A percentile compares a stretch with the other conserved stretches of the same genome.
phyloP scores from a whole-genome alignment of 345 rosid genomes.

The Corchorus olitorius region DNA sequence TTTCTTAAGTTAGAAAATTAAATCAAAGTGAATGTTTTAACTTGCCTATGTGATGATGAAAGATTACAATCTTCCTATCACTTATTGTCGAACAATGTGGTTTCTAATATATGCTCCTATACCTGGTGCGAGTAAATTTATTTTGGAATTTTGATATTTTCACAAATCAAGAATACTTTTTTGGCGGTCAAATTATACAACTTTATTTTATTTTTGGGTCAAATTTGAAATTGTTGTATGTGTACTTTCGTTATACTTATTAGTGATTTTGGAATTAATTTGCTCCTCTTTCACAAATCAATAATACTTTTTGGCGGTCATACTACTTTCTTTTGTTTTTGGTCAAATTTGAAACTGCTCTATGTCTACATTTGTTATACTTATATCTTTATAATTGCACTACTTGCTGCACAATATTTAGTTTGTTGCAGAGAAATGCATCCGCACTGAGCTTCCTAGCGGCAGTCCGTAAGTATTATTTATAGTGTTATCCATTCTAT shows the following conservation, averaged over 20 bases:
- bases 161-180: too few species aligned
- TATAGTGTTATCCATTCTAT: constrained; percentile 23
- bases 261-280: not conserved
- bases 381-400: constrained; percentile 7
- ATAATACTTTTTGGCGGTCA: not conserved
- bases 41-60: not conserved
- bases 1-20: not conserved
- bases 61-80: not conserved
- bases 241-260: too few species aligned
- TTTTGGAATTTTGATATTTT: too few species aligned
- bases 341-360: not conserved
- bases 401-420: constrained; percentile 41
- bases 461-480: constrained; percentile 61
- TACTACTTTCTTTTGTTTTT: not conserved
- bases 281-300: not conserved
- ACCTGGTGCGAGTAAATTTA: not conserved
- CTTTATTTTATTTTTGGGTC: too few species aligned
- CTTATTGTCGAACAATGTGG: not conserved
- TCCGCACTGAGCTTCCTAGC: constrained; percentile 68
- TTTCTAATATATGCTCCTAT: not conserved
- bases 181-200: too few species aligned
- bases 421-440: constrained; percentile 69
- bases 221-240: too few species aligned
- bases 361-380: not conserved
- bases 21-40: not conserved